Evolutionary conservation across 2,329 filamentous ascomycete genomes (phyloP).

Genomic region (Chaetomiaceae sp.): DNA sequence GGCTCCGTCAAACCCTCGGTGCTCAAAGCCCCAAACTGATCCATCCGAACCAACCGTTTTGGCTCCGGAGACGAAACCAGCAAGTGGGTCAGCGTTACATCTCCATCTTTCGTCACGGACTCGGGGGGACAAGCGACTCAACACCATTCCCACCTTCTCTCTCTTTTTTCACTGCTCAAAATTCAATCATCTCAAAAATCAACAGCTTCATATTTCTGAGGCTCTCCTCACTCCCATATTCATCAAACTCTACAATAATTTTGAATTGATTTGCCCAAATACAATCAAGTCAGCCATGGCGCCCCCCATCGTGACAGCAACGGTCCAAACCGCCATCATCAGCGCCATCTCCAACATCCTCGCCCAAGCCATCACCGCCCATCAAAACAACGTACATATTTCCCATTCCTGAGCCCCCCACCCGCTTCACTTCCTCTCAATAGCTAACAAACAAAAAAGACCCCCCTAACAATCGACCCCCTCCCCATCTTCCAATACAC

Average conservation of each 20-base stretch:
- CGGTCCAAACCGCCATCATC: constrained; percentile 61
- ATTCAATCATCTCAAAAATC: too few relatives aligned
- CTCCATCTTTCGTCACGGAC: not conserved
- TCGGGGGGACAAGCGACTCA: too few relatives aligned
- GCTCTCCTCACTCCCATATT: not conserved
- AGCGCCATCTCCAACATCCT: constrained; percentile 66
- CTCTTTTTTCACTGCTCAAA: too few relatives aligned
- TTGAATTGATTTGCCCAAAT: too few relatives aligned
- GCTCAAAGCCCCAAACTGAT: too few relatives aligned
- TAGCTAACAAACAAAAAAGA: constrained; percentile 38
- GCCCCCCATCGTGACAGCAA: constrained; percentile 52
- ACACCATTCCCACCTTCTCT: too few relatives aligned
- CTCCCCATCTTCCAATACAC: constrained; percentile 71
- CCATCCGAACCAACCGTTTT: not conserved
- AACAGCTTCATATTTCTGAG: too few relatives aligned
- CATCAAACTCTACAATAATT: too few relatives aligned
- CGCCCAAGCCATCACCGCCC: constrained; percentile 64
- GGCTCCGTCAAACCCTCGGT: too few relatives aligned
- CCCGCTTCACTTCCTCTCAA: not conserved
- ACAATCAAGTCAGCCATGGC: constrained; percentile 29
- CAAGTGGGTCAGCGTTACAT: not conserved
- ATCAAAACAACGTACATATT: constrained; percentile 50
- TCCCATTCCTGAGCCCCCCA: not conserved
- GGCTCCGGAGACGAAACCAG: not conserved
- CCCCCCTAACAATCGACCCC: constrained; percentile 57